These are phyloP conservation scores for Cercospora sp. DNA, from an alignment of 2,329 filamentous ascomycete genomes.

Conservation along the genomic window DNA sequence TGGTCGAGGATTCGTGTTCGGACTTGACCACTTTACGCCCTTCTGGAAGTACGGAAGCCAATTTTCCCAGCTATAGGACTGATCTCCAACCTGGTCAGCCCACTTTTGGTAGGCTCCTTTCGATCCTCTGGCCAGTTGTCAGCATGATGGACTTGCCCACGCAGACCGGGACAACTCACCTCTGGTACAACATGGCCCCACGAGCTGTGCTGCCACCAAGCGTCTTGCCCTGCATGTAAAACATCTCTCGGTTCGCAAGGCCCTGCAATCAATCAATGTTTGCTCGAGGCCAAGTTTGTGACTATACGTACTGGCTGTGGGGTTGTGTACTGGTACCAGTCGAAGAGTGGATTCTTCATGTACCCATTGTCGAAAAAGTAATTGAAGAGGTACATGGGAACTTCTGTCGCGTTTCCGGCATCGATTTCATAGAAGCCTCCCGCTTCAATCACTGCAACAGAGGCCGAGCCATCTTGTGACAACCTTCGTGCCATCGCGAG, in stretches of 20 bases:
- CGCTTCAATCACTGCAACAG: conserved; percentile 33
- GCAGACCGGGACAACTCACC: not conserved
- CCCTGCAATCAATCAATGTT: not conserved
- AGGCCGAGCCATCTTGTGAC: conserved; percentile 14
- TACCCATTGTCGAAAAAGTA: conserved; percentile 11
- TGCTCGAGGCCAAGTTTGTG: not conserved
- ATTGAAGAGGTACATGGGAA: conserved; percentile 9
- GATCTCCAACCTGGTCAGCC: conserved; percentile 41
- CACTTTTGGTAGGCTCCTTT: conserved; percentile 38
- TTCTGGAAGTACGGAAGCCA: conserved; percentile 28
- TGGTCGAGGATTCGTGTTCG: conserved; percentile 10
- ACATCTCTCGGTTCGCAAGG: not conserved
- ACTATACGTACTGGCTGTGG: not conserved
- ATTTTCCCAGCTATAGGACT: conserved; percentile 36
- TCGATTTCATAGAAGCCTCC: conserved; percentile 25
- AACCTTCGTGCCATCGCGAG: conserved; percentile 27
- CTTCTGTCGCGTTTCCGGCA: not conserved
- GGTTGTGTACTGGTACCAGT: conserved; percentile 2
- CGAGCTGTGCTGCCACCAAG: conserved; percentile 2
- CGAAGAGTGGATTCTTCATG: conserved; percentile 11
- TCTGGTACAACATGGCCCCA: not conserved
- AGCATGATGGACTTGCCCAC: not conserved
- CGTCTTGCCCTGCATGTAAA: not conserved
- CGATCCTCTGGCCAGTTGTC: conserved; percentile 31
- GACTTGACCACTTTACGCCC: conserved; percentile 6